Base-by-base conservation (phyloP, 805 yeast species). In the Lipomyces orientalis region DNA sequence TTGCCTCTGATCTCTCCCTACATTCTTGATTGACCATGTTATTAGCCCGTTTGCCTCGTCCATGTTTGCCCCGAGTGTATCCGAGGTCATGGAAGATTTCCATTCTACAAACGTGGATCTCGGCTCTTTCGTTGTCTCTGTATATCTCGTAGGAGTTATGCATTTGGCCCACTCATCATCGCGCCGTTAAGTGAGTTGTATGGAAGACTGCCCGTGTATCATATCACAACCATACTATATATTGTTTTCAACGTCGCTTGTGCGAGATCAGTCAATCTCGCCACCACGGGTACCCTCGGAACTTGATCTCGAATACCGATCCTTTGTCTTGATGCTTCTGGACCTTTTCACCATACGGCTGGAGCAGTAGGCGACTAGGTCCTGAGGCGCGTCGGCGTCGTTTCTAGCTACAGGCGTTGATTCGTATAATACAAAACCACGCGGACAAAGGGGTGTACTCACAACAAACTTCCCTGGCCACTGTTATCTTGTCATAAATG, bases 121-220 rank as follows among this genome's bases (percentile, higher is more conserved):
- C 14, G 39, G 81, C 31, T 75, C 84, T n/a, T 78, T 89, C 58
- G 82, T 85, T 10, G 84, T 88, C 1, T 81, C 91, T 0, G 76
- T 88, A 14, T 89, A 85, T 71, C 85, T 88, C 14, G 75, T 88
- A 59, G 93, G n/a, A n/a, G 93, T 49, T 87, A 90, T 66, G 93
- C 90, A 0, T 77, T 86, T 16, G 93, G 93, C 0, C 90, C 91
- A 2, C 79, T 87, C 76, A 70, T 88, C 12, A 86, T 87, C 84
- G 91, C 89, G 0, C 90, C 90, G 1, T 70, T 85, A 9, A 84
- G 87, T 1, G 88, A 86, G 74, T 73, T 84, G 68, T 81, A 87
- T 75, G 93, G 94, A n/a, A 81, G 94, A 73, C 85, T 87, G 72
- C 74, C 87, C 64, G 81, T 89, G 4, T 90, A 88, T 75, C 70